Percentiles rank a stretch among this genome's conserved stretches.
phyloP scores from a whole-genome alignment of 768 basidiomycete species.

The Cyathus striatus region DNA sequence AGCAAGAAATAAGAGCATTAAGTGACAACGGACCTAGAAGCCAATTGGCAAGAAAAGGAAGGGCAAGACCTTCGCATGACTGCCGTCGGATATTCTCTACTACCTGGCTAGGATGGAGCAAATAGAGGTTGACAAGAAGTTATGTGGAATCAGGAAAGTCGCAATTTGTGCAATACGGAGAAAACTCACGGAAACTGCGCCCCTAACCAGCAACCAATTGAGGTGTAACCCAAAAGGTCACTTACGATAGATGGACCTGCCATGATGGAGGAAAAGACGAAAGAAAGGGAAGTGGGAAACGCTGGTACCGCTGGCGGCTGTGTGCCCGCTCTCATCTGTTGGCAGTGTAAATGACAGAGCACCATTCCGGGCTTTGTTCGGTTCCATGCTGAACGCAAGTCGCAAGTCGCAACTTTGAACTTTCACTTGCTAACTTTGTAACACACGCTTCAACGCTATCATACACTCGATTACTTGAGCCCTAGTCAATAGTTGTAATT shows the following conservation, averaged over 20 bases:
- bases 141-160: background rate
- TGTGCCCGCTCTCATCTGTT: slow-evolving; percentile 3
- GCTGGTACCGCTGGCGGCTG: slow-evolving; percentile 5
- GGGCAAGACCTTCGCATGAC: slow-evolving; percentile 85
- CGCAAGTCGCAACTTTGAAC: too few relatives aligned
- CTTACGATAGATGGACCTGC: slow-evolving; percentile 36
- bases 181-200: slow-evolving; percentile 82
- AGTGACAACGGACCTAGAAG: slow-evolving; percentile 70
- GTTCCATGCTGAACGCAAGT: background rate
- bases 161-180: background rate
- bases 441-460: too few relatives aligned
- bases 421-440: too few relatives aligned
- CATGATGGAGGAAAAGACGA: slow-evolving; percentile 14
- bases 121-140: background rate
- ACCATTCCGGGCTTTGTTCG: slow-evolving; percentile 2
- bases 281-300: slow-evolving; percentile 10
- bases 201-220: slow-evolving; percentile 77
- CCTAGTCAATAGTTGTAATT: too few relatives aligned
- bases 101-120: slow-evolving; percentile 56
- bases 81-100: slow-evolving; percentile 69
- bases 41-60: slow-evolving; percentile 95
- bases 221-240: slow-evolving; percentile 63
- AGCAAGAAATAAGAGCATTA: slow-evolving; percentile 5
- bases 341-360: background rate
- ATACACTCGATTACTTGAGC: too few relatives aligned